Percentiles rank a stretch among this genome's conserved stretches.
phyloP scores from a whole-genome alignment of 768 basidiomycete genomes.

The Dioszegia hungarica region DNA sequence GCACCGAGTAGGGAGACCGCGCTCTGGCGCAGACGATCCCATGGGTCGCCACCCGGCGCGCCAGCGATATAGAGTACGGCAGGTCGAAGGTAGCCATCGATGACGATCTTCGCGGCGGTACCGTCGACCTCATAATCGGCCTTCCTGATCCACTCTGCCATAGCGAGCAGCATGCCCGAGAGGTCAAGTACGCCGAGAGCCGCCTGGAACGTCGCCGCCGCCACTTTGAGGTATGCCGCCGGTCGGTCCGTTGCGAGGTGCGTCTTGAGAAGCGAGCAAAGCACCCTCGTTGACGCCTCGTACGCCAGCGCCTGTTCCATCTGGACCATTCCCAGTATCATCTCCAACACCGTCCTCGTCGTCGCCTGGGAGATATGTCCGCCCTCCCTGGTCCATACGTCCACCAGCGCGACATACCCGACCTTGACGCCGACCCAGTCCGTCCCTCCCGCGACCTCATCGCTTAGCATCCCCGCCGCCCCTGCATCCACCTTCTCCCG shows the following conservation, averaged over 20 bases:
- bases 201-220: constrained; percentile 26
- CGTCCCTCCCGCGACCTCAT: constrained; percentile 8
- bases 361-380: constrained; percentile 21
- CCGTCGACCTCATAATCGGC: constrained; percentile 11
- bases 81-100: constrained; percentile 26
- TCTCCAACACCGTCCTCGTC: constrained; percentile 23
- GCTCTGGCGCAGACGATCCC: constrained; percentile 15
- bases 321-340: constrained; percentile 28
- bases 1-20: constrained; percentile 18
- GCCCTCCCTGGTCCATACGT: constrained; percentile 25
- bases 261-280: constrained; percentile 22
- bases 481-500: constrained; percentile 22
- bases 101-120: constrained; percentile 19
- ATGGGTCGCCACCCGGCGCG: constrained; percentile 17
- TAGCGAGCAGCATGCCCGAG: constrained; percentile 28
- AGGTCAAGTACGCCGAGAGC: constrained; percentile 34
- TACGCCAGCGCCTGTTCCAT: constrained; percentile 12
- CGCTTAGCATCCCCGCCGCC: constrained; percentile 24
- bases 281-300: constrained; percentile 16
- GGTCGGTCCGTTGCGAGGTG: constrained; percentile 20
- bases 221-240: constrained; percentile 19
- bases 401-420: constrained; percentile 34
- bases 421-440: constrained; percentile 28
- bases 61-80: constrained; percentile 16
- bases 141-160: constrained; percentile 19